Conservation (phyloP, 192 early-diverging fungal genomes). For the Backusella tuberculispora region DNA sequence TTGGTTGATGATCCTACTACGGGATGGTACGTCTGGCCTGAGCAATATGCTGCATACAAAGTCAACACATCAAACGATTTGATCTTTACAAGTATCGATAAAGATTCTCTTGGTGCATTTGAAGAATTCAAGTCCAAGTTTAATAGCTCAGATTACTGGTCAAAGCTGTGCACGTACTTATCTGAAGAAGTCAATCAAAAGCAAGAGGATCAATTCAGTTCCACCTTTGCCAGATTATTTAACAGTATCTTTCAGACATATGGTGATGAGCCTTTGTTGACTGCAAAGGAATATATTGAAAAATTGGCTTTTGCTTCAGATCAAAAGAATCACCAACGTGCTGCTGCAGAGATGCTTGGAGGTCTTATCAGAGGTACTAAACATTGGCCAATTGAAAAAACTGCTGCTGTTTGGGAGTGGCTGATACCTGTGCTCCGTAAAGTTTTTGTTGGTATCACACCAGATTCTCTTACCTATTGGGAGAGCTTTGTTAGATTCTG, state of each 20-base stretch:
- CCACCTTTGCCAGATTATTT: slow-evolving; percentile 62
- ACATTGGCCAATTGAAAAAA: slow-evolving; percentile 69
- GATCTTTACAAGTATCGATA: slow-evolving; percentile 58
- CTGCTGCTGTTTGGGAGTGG: slow-evolving; percentile 69
- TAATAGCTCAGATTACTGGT: slow-evolving; percentile 69
- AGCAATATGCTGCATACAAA: slow-evolving; percentile 56
- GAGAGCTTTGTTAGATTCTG: slow-evolving; percentile 66
- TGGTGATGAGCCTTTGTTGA: slow-evolving; percentile 52
- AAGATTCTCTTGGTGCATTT: slow-evolving; percentile 57
- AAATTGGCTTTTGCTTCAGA: slow-evolving; percentile 54
- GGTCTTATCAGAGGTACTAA: slow-evolving; percentile 88
- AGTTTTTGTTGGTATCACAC: slow-evolving; percentile 67
- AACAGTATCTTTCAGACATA: slow-evolving; percentile 73
- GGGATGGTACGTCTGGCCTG: slow-evolving; percentile 88
- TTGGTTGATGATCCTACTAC: slow-evolving; percentile 63
- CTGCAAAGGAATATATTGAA: slow-evolving; percentile 59
- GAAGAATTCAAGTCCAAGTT: slow-evolving; percentile 59
- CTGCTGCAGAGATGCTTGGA: slow-evolving; percentile 76
- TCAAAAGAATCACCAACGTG: slow-evolving; percentile 80
- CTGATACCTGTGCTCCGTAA: slow-evolving; percentile 63
- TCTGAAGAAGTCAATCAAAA: slow-evolving; percentile 68
- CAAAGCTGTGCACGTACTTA: slow-evolving; percentile 59
- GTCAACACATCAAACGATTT: slow-evolving; percentile 36
- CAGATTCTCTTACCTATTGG: slow-evolving; percentile 83
- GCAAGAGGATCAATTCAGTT: slow-evolving; percentile 70